Conservation (phyloP, 106 monocot genomes). For the Dendrobium chrysotoxum region DNA sequence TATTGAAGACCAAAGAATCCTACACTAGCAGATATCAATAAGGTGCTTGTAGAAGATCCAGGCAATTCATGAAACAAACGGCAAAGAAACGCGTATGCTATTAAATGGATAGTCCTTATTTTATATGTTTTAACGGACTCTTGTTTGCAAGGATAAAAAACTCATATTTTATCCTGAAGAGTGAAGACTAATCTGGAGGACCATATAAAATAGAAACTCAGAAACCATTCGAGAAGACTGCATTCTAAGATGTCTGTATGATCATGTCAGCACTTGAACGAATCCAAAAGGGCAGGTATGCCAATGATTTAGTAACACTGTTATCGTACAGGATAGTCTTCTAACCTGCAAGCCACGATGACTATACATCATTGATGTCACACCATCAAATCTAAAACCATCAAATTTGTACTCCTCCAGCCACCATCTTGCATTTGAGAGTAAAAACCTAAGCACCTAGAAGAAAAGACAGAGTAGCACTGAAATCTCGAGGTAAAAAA, state of each 20-base stretch:
- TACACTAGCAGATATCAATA: not conserved
- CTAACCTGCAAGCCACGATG: constrained; percentile 90
- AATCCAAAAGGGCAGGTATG: not conserved
- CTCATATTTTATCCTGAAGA: not conserved
- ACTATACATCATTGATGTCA: constrained; percentile 99
- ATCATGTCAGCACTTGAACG: not conserved
- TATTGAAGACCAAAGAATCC: not conserved
- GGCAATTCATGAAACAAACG: not conserved
- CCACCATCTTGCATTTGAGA: constrained; percentile 99
- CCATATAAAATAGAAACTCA: constrained; percentile 1
- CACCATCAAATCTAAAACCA: constrained; percentile 98
- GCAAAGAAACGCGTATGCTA: not conserved
- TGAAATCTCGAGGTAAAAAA: not conserved
- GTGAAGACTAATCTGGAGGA: not conserved
- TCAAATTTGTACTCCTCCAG: constrained; percentile 99
- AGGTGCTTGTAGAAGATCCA: not conserved
- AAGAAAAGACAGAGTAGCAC: not conserved
- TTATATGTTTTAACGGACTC: not conserved
- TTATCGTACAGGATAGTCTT: not conserved
- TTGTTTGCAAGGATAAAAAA: not conserved
- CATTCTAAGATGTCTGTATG: not conserved
- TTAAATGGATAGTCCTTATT: not conserved
- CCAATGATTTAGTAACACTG: not conserved
- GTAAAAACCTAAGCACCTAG: constrained; percentile 84
- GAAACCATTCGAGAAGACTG: not conserved